A percentile compares a stretch with the other conserved stretches of the same genome.
Conservation (phyloP, 495 filamentous ascomycete species). For the Hypoxylon fragiforme region DNA sequence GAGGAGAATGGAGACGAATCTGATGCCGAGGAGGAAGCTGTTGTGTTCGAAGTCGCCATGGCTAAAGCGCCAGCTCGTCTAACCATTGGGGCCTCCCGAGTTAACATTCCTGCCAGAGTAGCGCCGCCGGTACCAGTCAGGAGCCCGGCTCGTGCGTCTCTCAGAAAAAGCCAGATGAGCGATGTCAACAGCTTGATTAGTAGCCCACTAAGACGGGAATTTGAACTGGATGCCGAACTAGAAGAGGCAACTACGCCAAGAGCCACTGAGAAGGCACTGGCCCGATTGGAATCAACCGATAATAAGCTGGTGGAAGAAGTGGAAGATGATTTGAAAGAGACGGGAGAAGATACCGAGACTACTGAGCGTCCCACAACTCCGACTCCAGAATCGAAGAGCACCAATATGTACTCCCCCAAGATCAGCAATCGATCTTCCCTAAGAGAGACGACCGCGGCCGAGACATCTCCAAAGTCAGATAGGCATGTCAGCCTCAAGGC, state of each 20-base stretch:
- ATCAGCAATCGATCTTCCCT: conserved; percentile 10
- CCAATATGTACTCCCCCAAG: neutral
- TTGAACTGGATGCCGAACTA: conserved; percentile 28
- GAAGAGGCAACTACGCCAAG: conserved; percentile 23
- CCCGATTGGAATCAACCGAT: neutral
- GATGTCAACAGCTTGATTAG: conserved; percentile 31
- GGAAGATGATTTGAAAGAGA: neutral
- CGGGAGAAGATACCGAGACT: neutral
- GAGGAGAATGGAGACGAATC: conserved; percentile 48
- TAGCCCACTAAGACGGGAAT: conserved; percentile 37
- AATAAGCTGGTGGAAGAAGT: neutral
- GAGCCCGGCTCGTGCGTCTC: conserved; percentile 56
- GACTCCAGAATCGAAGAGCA: conserved; percentile 8
- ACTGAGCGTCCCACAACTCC: conserved; percentile 1
- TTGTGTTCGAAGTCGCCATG: conserved; percentile 55
- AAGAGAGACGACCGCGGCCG: conserved; percentile 4
- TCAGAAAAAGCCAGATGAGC: conserved; percentile 42
- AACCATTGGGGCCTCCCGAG: conserved; percentile 57
- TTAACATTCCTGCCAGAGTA: conserved; percentile 72
- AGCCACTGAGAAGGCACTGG: conserved; percentile 12
- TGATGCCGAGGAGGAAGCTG: conserved; percentile 53
- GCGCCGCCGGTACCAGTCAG: conserved; percentile 66
- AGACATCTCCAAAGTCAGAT: conserved; percentile 3
- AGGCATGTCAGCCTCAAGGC: conserved; percentile 16
- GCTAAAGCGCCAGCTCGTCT: conserved; percentile 51